phyloP scores from a whole-genome alignment of 805 yeast genomes.

The Crinitomyces ghanaensis region DNA sequence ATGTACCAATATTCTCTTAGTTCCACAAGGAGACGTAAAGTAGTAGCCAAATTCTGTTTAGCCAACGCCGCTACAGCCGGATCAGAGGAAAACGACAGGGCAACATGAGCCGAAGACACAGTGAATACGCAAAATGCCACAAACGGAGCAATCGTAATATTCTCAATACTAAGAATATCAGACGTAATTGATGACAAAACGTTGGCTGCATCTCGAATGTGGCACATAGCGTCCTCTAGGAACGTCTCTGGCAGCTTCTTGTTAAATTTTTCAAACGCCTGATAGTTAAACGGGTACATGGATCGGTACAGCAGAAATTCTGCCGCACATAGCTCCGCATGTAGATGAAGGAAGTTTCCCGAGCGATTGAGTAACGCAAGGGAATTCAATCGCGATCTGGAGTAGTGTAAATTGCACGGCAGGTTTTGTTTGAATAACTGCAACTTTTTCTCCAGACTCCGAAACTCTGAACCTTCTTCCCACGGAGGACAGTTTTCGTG shows the following conservation, averaged over 20 bases:
- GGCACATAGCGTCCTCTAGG: constrained; percentile 21
- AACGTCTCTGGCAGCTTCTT: constrained; percentile 21
- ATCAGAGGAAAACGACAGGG: constrained; percentile 23
- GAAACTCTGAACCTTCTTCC: constrained; percentile 20
- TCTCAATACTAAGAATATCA: constrained; percentile 21
- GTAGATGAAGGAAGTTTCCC: constrained; percentile 25
- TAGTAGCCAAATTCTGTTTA: constrained; percentile 24
- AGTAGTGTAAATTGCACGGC: constrained; percentile 19
- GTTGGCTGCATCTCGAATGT: constrained; percentile 24
- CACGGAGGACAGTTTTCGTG: constrained; percentile 22
- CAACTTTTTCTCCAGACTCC: constrained; percentile 15
- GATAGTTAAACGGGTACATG: constrained; percentile 23
- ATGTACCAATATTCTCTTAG: constrained; percentile 26
- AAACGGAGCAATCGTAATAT: constrained; percentile 26
- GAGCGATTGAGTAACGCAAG: constrained; percentile 17
- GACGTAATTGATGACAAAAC: constrained; percentile 21
- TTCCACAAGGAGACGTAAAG: constrained; percentile 21
- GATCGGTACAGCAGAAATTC: constrained; percentile 23
- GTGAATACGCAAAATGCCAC: constrained; percentile 26
- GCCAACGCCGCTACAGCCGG: constrained; percentile 20
- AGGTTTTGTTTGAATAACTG: constrained; percentile 10
- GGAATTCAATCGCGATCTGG: constrained; percentile 16
- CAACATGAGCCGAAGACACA: constrained; percentile 26
- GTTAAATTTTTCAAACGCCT: background rate
- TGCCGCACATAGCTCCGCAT: constrained; percentile 22